Percentiles rank a stretch among this genome's conserved stretches.
Conservation (phyloP, 2,329 filamentous ascomycete species). For the Beauveria bassiana region DNA sequence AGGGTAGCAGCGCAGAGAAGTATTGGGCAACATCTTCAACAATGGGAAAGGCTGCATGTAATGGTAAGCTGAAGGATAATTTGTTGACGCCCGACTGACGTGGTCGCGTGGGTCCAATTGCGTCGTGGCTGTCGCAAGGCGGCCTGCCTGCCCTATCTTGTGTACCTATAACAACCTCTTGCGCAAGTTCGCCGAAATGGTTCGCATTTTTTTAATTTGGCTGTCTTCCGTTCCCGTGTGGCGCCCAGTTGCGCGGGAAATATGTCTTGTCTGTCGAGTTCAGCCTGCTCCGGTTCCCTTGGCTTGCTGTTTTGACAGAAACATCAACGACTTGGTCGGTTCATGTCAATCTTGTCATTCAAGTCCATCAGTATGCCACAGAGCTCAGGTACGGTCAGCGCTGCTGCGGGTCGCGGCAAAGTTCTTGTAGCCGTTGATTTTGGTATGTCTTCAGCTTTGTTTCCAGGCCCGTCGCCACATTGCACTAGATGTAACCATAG, state of each 20-base stretch:
- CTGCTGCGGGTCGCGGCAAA: neutral
- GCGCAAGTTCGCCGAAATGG: neutral
- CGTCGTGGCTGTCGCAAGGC: neutral
- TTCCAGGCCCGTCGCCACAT: neutral
- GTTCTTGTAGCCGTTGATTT: slow-evolving; percentile 1
- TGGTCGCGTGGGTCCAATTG: neutral
- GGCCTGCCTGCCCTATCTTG: neutral
- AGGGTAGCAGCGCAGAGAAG: neutral
- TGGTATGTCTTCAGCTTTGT: neutral
- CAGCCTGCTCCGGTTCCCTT: neutral
- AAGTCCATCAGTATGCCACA: neutral
- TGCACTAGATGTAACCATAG: neutral
- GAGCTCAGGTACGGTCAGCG: neutral
- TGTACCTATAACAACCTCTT: neutral
- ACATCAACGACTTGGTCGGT: neutral
- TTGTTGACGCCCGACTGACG: neutral
- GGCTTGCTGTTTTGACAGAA: neutral
- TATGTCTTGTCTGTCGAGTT: neutral
- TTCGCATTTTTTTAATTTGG: neutral
- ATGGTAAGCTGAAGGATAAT: neutral
- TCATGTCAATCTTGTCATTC: neutral
- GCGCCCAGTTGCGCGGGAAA: neutral
- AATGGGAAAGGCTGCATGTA: neutral
- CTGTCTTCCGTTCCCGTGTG: neutral
- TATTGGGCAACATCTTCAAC: neutral